Evolutionary conservation across 2,329 filamentous ascomycete species (phyloP).

Genomic region (Xylaria hypoxylon): DNA sequence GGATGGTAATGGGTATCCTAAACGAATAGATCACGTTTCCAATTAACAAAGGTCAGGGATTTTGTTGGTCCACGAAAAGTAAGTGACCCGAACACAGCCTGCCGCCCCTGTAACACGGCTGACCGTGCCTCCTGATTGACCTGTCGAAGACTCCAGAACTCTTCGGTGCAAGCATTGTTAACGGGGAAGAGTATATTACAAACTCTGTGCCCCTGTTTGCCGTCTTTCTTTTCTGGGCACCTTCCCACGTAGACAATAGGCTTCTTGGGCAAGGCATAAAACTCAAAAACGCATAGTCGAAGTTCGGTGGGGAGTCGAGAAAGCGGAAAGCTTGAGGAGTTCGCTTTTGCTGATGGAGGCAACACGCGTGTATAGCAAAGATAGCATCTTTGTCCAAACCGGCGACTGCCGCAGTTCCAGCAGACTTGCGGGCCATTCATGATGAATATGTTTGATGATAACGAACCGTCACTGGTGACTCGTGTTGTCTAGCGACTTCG

Average conservation of each 20-base stretch:
- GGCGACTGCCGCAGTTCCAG: no score
- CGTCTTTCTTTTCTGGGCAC: no score
- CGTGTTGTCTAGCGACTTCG: neutral
- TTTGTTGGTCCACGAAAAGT: no score
- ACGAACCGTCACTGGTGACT: neutral
- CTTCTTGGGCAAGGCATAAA: slow-evolving; percentile 1
- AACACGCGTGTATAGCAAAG: no score
- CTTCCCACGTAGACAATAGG: neutral
- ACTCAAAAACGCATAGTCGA: slow-evolving; percentile 1
- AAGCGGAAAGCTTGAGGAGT: neutral
- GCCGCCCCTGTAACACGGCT: slow-evolving; percentile 2
- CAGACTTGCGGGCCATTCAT: no score
- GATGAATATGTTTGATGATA: neutral
- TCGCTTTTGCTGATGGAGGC: no score
- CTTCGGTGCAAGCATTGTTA: neutral
- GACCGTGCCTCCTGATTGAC: slow-evolving; percentile 19
- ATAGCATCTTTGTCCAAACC: no score
- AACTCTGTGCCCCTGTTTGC: no score
- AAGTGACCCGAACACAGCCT: neutral
- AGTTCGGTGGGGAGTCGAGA: slow-evolving; percentile 7
- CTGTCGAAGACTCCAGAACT: slow-evolving; percentile 9
- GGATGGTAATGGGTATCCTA: no score
- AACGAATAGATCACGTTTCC: neutral
- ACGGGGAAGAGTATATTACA: no score
- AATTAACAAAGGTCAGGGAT: neutral